Percentiles rank a stretch among this genome's conserved stretches.
phyloP scores from a whole-genome alignment of 2,329 filamentous ascomycete species.

The Paraphoma sp. region DNA sequence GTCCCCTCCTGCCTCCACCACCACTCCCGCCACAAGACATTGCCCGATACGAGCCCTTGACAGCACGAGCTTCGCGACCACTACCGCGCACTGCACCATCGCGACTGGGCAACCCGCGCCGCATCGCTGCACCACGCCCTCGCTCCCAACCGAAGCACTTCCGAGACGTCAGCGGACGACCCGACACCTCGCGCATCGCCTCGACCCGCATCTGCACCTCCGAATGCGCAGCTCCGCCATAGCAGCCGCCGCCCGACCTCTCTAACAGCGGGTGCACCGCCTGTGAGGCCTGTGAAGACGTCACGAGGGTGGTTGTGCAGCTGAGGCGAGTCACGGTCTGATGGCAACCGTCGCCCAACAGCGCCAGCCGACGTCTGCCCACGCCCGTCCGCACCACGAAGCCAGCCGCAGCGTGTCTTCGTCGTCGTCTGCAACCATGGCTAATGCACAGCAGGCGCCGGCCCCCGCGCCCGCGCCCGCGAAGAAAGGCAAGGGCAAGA shows the following conservation, averaged over 20 bases:
- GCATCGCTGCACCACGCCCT: constrained; percentile 3
- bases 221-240: constrained; percentile 23
- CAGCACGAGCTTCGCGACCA: constrained; percentile 9
- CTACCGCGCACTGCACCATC: constrained; percentile 1
- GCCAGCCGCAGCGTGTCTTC: constrained; percentile 48
- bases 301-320: constrained; percentile 9
- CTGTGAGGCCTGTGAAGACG: constrained; percentile 8
- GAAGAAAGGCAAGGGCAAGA: constrained; percentile 87
- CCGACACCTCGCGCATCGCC: constrained; percentile 20
- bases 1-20: constrained; percentile 17
- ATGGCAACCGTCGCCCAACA: constrained; percentile 49
- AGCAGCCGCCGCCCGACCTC: constrained; percentile 7
- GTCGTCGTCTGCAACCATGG: constrained; percentile 52
- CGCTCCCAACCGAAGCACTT: constrained; percentile 20
- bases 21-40: constrained; percentile 15
- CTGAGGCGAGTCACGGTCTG: constrained; percentile 28
- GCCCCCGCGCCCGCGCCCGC: constrained; percentile 60
- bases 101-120: constrained; percentile 9
- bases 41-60: constrained; percentile 10
- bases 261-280: constrained; percentile 8
- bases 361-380: constrained; percentile 39
- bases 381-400: constrained; percentile 46
- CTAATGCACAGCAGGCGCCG: constrained; percentile 55
- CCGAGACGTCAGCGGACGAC: constrained; percentile 37
- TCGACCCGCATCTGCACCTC: constrained; percentile 14